Conservation (phyloP, 139 green algal genomes). For the Desmodesmus armatus region DNA sequence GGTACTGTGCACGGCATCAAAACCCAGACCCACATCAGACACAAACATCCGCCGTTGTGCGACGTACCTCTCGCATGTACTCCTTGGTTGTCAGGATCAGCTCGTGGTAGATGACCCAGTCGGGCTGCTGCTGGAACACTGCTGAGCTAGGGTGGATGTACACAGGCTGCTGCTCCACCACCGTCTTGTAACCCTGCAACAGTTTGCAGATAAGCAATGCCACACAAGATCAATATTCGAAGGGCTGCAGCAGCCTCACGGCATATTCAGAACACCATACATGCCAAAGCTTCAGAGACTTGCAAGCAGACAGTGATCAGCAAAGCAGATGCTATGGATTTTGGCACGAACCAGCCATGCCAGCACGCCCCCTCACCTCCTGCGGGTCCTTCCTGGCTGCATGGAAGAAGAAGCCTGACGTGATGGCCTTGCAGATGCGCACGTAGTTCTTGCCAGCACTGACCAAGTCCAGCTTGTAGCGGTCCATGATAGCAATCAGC, state of each 20-base stretch:
- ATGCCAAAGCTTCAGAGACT: too few species aligned
- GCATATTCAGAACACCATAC: too few species aligned
- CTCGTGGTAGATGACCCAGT: slow-evolving; percentile 80
- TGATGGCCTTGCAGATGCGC: slow-evolving; percentile 88
- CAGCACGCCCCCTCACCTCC: slow-evolving; percentile 40
- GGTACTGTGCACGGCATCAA: background rate
- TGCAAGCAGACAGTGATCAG: too few species aligned
- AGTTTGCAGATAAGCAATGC: too few species aligned
- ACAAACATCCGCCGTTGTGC: background rate
- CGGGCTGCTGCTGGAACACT: slow-evolving; percentile 94
- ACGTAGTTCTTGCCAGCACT: slow-evolving; percentile 87
- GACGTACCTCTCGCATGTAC: slow-evolving; percentile 90
- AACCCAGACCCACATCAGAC: background rate
- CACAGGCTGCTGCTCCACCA: slow-evolving; percentile 95
- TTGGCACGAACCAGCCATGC: too few species aligned
- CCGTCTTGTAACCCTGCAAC: slow-evolving; percentile 77
- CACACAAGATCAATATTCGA: too few species aligned
- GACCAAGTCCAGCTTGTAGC: slow-evolving; percentile 97
- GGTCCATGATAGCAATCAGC: slow-evolving; percentile 98
- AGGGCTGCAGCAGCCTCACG: too few species aligned
- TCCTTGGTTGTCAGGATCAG: slow-evolving; percentile 98
- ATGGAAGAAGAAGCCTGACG: slow-evolving; percentile 97
- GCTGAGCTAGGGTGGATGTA: slow-evolving; percentile 94
- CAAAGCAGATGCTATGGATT: too few species aligned
- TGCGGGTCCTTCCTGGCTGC: slow-evolving; percentile 85